Evolutionary conservation across 2,329 filamentous ascomycete species (phyloP), one percentile per base, ranked within the genome.

Genomic region (Tolypocladium pustulatum): DNA sequence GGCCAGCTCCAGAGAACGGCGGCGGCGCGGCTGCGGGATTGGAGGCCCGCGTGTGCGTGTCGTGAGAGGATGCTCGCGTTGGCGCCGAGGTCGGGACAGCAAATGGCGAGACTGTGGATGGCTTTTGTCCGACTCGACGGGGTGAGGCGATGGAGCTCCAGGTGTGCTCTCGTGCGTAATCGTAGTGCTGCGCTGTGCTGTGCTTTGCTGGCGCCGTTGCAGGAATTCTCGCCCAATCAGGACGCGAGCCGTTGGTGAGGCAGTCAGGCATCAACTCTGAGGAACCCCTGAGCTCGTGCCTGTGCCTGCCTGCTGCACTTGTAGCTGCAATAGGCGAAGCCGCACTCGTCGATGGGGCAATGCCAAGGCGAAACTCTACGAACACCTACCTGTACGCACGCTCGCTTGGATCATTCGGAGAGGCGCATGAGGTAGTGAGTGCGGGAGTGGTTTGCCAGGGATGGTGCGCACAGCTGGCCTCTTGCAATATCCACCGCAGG

Each of bases 231-330:
- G 61, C 51, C 71, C 66, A 72, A 73, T 73, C 65, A 70, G 43
- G 25, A 20, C 59, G 53, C 43, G 55, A 25, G 57, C 51, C 37
- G 46, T 58, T 53, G 53, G 58, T 71, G 66, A 75, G 73, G 72
- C 72, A 67, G 65, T 66, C 70, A 73, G 73, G 71, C 73, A 74
- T 65, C 69, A 70, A 73, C 59, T 55, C 46, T 55, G 20, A 30
- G 49, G 17, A 34, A 12, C 60, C 60, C 59, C 59, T 59, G 59
- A 59, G 25, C 30, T n/a, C n/a, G 43, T 17, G 13, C 43, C 13
- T 10, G 13, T 15, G 25, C 46, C 9, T 32, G 27, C 1, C 15
- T n/a, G 49, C 41, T 3, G 10, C 43, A 17, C 25, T 12, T 25
- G 46, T 51, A n/a, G 46, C 27, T 32, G 49, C 49, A 9, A 3